Percentiles rank a stretch among this genome's conserved stretches.
Conservation (phyloP, 2,329 filamentous ascomycete genomes). For the Aaosphaeria pasadenensis region DNA sequence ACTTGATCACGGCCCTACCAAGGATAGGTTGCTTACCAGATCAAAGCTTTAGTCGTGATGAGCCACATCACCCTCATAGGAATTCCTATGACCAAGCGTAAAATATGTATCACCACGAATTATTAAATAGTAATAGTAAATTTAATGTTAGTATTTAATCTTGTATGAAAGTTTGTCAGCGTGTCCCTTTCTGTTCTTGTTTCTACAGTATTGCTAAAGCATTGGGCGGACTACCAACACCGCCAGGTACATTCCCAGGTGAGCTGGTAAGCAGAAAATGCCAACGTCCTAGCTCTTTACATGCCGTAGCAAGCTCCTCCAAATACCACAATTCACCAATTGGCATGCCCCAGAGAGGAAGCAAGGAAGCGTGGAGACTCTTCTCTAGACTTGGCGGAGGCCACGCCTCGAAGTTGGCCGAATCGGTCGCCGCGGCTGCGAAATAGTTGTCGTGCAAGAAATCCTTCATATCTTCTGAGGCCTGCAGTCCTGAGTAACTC, state of each 20-base stretch:
- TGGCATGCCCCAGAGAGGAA: conserved; percentile 30
- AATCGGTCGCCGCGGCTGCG: conserved; percentile 29
- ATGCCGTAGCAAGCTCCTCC: conserved; percentile 25
- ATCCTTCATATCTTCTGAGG: conserved; percentile 78
- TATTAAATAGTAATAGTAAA: too few species aligned
- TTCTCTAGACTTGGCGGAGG: conserved; percentile 12
- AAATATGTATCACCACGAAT: too few species aligned
- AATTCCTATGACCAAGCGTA: too few species aligned
- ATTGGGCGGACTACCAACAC: conserved; percentile 27
- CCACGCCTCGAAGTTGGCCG: conserved; percentile 33
- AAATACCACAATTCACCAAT: conserved; percentile 37
- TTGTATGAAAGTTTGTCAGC: too few species aligned
- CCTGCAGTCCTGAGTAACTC: conserved; percentile 61
- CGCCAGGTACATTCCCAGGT: conserved; percentile 36
- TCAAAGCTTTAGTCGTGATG: neutral
- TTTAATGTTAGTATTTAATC: too few species aligned
- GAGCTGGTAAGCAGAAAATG: conserved; percentile 57
- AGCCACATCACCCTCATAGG: neutral
- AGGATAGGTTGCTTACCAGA: conserved; percentile 15
- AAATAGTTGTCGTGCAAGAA: conserved; percentile 60
- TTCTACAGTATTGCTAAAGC: conserved; percentile 19
- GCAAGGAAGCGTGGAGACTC: conserved; percentile 19
- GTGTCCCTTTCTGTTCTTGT: neutral
- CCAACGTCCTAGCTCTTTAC: conserved; percentile 24
- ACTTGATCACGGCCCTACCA: conserved; percentile 12